Evolutionary conservation across 2,329 filamentous ascomycete species (phyloP), one percentile per base, ranked within the genome.

Genomic region (Hirsutella rhossiliensis): DNA sequence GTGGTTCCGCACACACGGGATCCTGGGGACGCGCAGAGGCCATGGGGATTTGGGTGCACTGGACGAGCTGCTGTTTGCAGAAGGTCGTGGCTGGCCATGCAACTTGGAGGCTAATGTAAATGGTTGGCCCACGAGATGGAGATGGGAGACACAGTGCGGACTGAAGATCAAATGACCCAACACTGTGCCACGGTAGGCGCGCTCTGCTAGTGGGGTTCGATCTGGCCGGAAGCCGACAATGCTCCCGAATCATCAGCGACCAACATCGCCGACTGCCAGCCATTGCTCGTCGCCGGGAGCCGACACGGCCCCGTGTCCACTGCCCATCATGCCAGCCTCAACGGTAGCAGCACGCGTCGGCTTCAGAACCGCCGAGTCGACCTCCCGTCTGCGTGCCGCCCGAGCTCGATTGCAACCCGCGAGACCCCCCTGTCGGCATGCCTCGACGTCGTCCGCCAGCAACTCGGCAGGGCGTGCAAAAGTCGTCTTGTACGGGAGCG

Each of bases 401-500:
- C 46, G 55, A 11, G 34, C 34, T 8, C 34, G 2, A 37, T 17
- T 11, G n/a, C 34, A 17, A 17, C 15, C n/a, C 13, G 5, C 34
- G 34, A n/a, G 15, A 18, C 9, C 34, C 18, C 12, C 34, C 42
- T 54, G 56, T 46, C 62, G 62, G 23, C 51, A 58, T 50, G 58
- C 56, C 39, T 65, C 64, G 11, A 54, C 62, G 17, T 52, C 55
- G 17, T 47, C 55, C 38, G 56, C 55, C 41, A 45, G 45, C n/a
- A 48, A 52, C 27, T 29, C 28, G 4, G 47, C 56, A 31, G 60
- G 62, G 36, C 53, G 58, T 27, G 45, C 61, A 40, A 69, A 65
- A 48, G 56, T 61, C 9, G 47, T 65, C 20, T 48, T 70, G 19
- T 68, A 67, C 47, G 58, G 66, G 40, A 59, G 65, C 28, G 61